Evolutionary conservation across 768 basidiomycete species (phyloP), one percentile per base, ranked within the genome.

Genomic region (Leccinum rimulosum): DNA sequence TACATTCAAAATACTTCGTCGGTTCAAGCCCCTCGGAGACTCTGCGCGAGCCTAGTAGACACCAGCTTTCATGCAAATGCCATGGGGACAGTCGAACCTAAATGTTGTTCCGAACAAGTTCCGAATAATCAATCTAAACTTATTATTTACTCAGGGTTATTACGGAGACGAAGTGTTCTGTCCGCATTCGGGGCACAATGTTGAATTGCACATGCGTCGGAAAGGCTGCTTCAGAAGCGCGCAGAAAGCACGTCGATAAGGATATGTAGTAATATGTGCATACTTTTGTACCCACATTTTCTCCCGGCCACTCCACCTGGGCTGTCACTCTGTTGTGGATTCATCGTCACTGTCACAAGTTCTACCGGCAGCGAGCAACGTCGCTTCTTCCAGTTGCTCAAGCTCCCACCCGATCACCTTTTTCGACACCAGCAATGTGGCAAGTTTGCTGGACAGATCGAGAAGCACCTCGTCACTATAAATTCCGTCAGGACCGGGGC

Each of bases 301-400:
- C 43, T 45, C 43, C 40, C 40, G 10, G 4, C 43, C 10, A 11
- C 40, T 11, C n/a, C 75, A 3, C 9, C 60, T 52, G 47, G 56
- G 48, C 22, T 17, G 43, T 79, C 38, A 73, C 75, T 64, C 65
- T n/a, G 55, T 58, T 31, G 73, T 45, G 19, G 43, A 75, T 59
- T 89, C 88, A 63, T 91, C 88, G 64, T 93, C 91, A 61, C 89
- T 93, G 66, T 93, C 91, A 49, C 73, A 73, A 45, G 76, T 74
- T 49, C 74, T 66, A 38, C 77, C 73, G 53, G 58, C 60, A 6
- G 67, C 73, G 14, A 76, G 71, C 33, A 67, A 74, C 3, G 84
- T 82, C 8, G 82, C 79, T 49, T 69, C 77, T 74, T 95, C 92
- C 31, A 93, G 74, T 55, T 76, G 78, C 61, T 85, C 84, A 25